Evolutionary conservation across 169 alveolate species (phyloP).

Genomic region (Eimeria praecox): DNA sequence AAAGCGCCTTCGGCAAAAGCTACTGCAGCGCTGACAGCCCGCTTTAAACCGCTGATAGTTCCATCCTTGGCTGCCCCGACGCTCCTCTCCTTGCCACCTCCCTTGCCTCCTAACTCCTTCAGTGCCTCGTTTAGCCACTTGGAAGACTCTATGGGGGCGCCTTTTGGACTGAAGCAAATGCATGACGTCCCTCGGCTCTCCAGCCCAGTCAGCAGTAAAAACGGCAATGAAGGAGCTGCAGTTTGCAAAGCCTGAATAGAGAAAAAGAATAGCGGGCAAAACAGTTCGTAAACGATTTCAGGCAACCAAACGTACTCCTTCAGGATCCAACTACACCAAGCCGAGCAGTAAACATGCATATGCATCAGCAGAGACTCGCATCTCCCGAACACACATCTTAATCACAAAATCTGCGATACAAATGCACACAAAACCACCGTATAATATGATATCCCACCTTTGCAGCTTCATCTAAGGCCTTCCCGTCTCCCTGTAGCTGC

Average conservation of each 20-base stretch:
- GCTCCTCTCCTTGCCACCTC: slow-evolving; percentile 81
- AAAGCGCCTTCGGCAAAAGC: slow-evolving; percentile 63
- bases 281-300: not conserved
- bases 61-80: slow-evolving; percentile 82
- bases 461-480: slow-evolving; percentile 80
- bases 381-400: too few relatives aligned
- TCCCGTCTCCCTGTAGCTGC: slow-evolving; percentile 82
- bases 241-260: slow-evolving; percentile 36
- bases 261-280: not conserved
- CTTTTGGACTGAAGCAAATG: slow-evolving; percentile 74
- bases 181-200: slow-evolving; percentile 75
- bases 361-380: not conserved
- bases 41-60: not conserved
- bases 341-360: not conserved
- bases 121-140: slow-evolving; percentile 80
- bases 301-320: not conserved
- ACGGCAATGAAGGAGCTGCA: slow-evolving; percentile 59
- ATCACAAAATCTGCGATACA: not conserved
- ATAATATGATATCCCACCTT: slow-evolving; percentile 45
- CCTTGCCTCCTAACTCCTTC: slow-evolving; percentile 80
- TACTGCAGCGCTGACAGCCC: slow-evolving; percentile 64
- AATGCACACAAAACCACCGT: not conserved
- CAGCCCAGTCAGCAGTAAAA: slow-evolving; percentile 71
- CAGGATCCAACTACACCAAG: not conserved
- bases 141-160: not conserved